Evolutionary conservation across 139 green algal genomes (phyloP).

Genomic region (Tetraselmis striata): DNA sequence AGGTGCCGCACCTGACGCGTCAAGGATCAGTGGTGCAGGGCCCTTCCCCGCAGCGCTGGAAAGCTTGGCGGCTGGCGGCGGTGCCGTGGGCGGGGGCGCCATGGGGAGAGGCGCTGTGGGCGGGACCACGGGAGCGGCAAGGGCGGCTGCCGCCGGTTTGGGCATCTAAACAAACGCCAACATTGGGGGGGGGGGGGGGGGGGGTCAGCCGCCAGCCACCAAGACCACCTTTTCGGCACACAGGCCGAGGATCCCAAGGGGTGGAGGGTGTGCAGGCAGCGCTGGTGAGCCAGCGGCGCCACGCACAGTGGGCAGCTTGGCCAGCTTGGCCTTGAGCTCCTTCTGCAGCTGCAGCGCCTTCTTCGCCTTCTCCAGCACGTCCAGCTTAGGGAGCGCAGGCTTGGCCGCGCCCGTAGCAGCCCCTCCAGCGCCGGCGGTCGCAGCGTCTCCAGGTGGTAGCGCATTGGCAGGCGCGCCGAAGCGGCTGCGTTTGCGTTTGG

Average conservation of each 20-base stretch:
- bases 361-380: conserved; percentile 45
- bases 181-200: not conserved
- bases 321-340: conserved; percentile 45
- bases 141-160: not conserved
- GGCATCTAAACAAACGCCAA: not conserved
- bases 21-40: not conserved
- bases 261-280: no score
- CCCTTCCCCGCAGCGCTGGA: not conserved
- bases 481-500: not conserved
- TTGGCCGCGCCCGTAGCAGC: not conserved
- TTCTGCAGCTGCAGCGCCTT: conserved; percentile 46
- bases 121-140: not conserved
- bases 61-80: not conserved
- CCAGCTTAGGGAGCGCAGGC: conserved; percentile 8
- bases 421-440: not conserved
- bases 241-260: no score
- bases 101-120: not conserved
- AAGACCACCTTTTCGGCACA: no score
- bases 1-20: not conserved
- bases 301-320: conserved; percentile 33
- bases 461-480: not conserved
- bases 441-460: not conserved
- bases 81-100: not conserved
- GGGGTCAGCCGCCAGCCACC: no score
- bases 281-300: no score